phyloP scores from a whole-genome alignment of 2,329 filamentous ascomycete species.

The Trichoderma sp. region DNA sequence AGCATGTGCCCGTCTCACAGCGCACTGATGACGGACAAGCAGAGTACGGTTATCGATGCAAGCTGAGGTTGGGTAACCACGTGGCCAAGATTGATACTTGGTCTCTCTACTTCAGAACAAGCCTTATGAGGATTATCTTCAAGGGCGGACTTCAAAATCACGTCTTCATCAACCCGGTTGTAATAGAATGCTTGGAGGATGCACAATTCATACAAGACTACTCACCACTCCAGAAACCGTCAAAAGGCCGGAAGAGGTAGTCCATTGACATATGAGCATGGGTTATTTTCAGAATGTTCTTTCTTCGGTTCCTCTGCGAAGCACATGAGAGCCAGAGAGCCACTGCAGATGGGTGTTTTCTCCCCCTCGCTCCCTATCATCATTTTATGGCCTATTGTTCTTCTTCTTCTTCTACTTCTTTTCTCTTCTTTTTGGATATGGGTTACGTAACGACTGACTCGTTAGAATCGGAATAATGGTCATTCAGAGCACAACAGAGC shows the following conservation, averaged over 20 bases:
- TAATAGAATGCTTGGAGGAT: constrained; percentile 39
- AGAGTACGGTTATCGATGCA: constrained; percentile 54
- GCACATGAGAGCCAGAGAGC: background rate
- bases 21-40: constrained; percentile 43
- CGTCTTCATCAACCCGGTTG: constrained; percentile 39
- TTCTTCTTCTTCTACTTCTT: background rate
- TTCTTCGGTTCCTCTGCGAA: background rate
- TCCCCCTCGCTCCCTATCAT: background rate
- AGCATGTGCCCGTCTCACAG: constrained; percentile 42
- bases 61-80: constrained; percentile 47
- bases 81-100: constrained; percentile 50
- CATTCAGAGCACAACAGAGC: background rate
- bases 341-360: background rate
- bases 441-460: background rate
- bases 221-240: constrained; percentile 13
- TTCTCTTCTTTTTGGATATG: background rate
- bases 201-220: constrained; percentile 34
- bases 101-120: constrained; percentile 49
- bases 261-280: background rate
- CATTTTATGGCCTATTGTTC: background rate
- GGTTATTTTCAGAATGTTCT: background rate
- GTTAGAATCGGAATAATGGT: background rate
- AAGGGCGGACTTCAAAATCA: constrained; percentile 44
- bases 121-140: constrained; percentile 48
- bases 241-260: constrained; percentile 25